Conservation (phyloP, 139 green algal genomes). For the Asterochloris erici region DNA sequence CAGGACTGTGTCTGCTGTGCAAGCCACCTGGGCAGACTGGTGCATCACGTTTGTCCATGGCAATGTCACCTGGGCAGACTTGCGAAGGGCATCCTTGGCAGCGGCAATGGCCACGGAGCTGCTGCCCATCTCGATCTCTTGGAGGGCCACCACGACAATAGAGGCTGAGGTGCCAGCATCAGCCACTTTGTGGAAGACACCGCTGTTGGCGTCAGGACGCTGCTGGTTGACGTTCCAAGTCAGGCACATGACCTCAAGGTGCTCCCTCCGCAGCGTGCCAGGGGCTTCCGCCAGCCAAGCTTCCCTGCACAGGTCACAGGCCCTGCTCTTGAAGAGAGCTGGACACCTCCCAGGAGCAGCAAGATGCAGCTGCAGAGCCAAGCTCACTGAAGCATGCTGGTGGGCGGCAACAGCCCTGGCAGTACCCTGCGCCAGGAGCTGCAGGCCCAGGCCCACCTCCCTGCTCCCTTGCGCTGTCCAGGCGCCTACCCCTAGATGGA, state of each 20-base stretch:
- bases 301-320: constrained; percentile 19
- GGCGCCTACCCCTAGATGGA: too few species aligned
- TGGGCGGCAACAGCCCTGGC: too few species aligned
- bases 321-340: too few species aligned
- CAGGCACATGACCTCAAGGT: constrained; percentile 56
- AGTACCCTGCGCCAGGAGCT: too few species aligned
- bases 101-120: constrained; percentile 57
- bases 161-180: constrained; percentile 29
- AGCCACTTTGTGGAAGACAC: constrained; percentile 49
- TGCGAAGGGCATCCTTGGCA: constrained; percentile 43
- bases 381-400: too few species aligned
- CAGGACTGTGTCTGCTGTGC: background rate
- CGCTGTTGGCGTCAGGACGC: constrained; percentile 28
- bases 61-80: constrained; percentile 21
- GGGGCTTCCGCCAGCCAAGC: constrained; percentile 21
- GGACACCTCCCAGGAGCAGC: too few species aligned
- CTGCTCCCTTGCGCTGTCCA: too few species aligned
- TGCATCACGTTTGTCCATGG: background rate
- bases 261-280: constrained; percentile 24
- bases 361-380: too few species aligned
- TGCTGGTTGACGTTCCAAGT: constrained; percentile 88
- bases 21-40: background rate
- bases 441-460: too few species aligned
- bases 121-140: constrained; percentile 90
- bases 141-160: constrained; percentile 65